Evolutionary conservation across 169 alveolate species (phyloP).

Genomic region (Cryptosporidium felis): DNA sequence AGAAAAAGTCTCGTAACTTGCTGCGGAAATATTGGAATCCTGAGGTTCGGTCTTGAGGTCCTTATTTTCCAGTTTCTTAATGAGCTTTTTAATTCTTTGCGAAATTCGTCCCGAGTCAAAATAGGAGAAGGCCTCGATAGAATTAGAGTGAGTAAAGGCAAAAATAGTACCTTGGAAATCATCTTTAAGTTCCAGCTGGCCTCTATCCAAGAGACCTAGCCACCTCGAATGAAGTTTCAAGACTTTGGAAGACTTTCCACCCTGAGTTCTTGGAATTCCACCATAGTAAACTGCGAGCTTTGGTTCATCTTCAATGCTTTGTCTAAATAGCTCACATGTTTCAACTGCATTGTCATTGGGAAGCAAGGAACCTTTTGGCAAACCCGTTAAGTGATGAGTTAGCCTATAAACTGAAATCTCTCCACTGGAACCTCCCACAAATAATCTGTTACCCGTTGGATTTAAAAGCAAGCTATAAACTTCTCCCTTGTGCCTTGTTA

Average conservation of each 20-base stretch:
- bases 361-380: conserved; percentile 9
- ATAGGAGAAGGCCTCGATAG: conserved; percentile 52
- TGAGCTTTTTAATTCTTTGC: conserved; percentile 52
- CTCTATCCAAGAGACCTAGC: conserved; percentile 28
- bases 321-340: conserved; percentile 5
- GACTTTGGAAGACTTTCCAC: conserved; percentile 60
- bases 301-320: conserved; percentile 29
- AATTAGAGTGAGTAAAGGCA: conserved; percentile 36
- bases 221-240: conserved; percentile 70
- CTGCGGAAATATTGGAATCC: conserved; percentile 8
- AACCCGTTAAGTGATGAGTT: conserved; percentile 64
- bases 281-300: conserved; percentile 70
- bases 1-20: conserved; percentile 33
- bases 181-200: not conserved
- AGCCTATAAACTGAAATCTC: conserved; percentile 72
- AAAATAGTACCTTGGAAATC: conserved; percentile 45
- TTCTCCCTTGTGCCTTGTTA: conserved; percentile 82
- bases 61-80: conserved; percentile 5
- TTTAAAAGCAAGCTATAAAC: conserved; percentile 66
- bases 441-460: conserved; percentile 55
- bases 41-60: conserved; percentile 18
- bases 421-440: conserved; percentile 71
- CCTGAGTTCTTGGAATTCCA: conserved; percentile 52
- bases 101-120: conserved; percentile 8
- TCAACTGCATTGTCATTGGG: conserved; percentile 57